These are phyloP conservation scores for Cystofilobasidium ferigula DNA, from an alignment of 768 basidiomycete species.

Conservation along the genomic window DNA sequence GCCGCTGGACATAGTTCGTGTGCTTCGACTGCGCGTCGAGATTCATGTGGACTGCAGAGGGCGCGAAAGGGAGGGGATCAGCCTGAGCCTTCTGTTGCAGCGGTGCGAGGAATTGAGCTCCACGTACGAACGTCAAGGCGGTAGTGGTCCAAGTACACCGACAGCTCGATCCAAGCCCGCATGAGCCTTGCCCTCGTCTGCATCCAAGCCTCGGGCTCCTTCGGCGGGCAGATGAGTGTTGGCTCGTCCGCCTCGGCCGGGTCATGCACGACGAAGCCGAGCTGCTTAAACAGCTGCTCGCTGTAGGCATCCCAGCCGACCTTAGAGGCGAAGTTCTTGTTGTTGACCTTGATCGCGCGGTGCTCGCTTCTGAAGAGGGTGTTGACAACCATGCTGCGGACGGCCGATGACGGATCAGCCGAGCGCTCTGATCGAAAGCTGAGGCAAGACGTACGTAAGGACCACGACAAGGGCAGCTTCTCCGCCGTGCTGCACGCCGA, in stretches of 20 bases:
- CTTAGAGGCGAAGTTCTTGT: constrained; percentile 9
- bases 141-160: constrained; percentile 56
- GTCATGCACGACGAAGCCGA: constrained; percentile 12
- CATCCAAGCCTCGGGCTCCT: background rate
- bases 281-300: background rate
- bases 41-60: too few species aligned
- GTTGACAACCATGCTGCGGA: constrained; percentile 19
- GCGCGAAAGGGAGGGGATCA: too few species aligned
- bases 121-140: constrained; percentile 41
- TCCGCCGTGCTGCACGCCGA: constrained; percentile 3
- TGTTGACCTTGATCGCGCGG: constrained; percentile 9
- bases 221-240: constrained; percentile 5
- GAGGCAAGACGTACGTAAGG: constrained; percentile 10
- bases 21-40: too few species aligned
- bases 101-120: too few species aligned
- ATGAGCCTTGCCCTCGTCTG: constrained; percentile 48
- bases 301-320: constrained; percentile 19
- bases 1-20: too few species aligned
- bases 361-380: constrained; percentile 5
- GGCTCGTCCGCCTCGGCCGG: background rate
- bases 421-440: background rate
- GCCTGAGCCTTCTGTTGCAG: too few species aligned
- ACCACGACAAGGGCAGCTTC: constrained; percentile 14
- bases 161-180: constrained; percentile 67
- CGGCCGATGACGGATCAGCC: background rate